Percentiles rank a stretch among this genome's conserved stretches.
Evolutionary conservation across 1,284 basidiomycete species (phyloP).

Genomic region (Cryptococcus sp.): DNA sequence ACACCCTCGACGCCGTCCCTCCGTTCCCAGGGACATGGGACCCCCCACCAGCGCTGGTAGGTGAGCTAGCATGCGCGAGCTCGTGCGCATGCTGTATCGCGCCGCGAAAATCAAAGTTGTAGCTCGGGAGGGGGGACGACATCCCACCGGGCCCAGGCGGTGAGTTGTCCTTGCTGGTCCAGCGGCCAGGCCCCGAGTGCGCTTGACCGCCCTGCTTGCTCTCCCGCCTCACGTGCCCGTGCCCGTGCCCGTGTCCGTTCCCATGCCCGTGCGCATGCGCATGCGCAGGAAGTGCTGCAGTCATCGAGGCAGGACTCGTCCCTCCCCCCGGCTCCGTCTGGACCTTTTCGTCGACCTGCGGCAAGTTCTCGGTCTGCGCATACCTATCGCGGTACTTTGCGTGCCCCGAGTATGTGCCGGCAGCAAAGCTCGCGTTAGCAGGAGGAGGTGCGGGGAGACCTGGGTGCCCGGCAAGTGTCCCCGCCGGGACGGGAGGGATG

Average conservation of each 20-base stretch:
- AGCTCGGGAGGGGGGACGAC: slow-evolving; percentile 6
- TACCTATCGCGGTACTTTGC: slow-evolving; percentile 32
- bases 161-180: too few relatives aligned
- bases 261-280: neutral
- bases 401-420: slow-evolving; percentile 3
- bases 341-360: slow-evolving; percentile 29
- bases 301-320: neutral
- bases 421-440: neutral
- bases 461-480: neutral
- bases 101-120: slow-evolving; percentile 14
- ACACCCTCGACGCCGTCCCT: slow-evolving; percentile 24
- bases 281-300: neutral
- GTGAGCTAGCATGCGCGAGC: slow-evolving; percentile 1
- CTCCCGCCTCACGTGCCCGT: too few relatives aligned
- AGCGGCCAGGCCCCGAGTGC: too few relatives aligned
- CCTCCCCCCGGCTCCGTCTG: slow-evolving; percentile 19
- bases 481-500: neutral
- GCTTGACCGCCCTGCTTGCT: too few relatives aligned
- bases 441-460: neutral
- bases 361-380: slow-evolving; percentile 33
- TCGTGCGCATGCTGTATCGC: neutral
- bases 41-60: neutral
- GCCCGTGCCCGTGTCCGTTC: neutral
- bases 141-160: too few relatives aligned
- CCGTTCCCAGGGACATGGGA: too few relatives aligned